Conservation (phyloP, 805 yeast genomes). For the Wickerhamiella sorbophila region DNA sequence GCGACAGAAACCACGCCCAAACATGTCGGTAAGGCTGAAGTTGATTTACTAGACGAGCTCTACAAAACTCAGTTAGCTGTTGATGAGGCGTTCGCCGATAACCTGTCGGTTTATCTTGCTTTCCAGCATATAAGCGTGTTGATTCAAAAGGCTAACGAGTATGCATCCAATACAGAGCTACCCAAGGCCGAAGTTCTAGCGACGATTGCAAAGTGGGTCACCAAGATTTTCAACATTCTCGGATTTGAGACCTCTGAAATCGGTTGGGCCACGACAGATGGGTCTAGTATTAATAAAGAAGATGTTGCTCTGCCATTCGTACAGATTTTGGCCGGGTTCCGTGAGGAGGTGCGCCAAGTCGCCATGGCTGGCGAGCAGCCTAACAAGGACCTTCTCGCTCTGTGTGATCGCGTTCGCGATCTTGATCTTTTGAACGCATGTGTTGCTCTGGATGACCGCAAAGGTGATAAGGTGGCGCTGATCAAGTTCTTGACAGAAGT, state of each 20-base stretch:
- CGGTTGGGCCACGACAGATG: constrained; percentile 53
- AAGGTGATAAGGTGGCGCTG: constrained; percentile 61
- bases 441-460: constrained; percentile 78
- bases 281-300: constrained; percentile 32
- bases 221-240: constrained; percentile 50
- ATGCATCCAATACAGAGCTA: constrained; percentile 39
- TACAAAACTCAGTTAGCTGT: constrained; percentile 40
- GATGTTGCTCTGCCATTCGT: constrained; percentile 69
- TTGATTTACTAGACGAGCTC: constrained; percentile 38
- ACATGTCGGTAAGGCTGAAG: constrained; percentile 44
- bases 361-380: constrained; percentile 48
- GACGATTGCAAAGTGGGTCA: constrained; percentile 53
- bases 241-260: constrained; percentile 56
- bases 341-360: constrained; percentile 63
- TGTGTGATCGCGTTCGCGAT: constrained; percentile 63
- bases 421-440: constrained; percentile 59
- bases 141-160: constrained; percentile 57
- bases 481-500: constrained; percentile 60
- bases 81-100: constrained; percentile 76
- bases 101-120: constrained; percentile 65
- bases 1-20: constrained; percentile 44
- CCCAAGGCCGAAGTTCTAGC: constrained; percentile 51
- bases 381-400: constrained; percentile 40
- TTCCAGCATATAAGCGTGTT: constrained; percentile 52
- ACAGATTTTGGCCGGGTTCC: constrained; percentile 58